Percentiles rank a stretch among this genome's conserved stretches.
Conservation (phyloP, 139 green algal genomes). For the Closterium sp. region DNA sequence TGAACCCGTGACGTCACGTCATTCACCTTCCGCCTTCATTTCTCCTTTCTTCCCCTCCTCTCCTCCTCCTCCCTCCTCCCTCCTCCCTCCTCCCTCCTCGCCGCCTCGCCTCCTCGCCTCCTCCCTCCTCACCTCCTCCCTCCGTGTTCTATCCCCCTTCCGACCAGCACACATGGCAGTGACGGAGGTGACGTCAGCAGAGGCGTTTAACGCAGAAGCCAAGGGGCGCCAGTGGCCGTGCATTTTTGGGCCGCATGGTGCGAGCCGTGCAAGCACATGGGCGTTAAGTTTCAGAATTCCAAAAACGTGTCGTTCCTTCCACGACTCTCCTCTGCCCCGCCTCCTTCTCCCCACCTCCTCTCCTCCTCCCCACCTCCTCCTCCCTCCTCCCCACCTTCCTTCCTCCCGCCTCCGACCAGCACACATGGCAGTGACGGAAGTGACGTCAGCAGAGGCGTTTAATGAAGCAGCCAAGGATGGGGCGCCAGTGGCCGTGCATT, state of each 20-base stretch:
- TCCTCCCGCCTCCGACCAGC: not conserved
- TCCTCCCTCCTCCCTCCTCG: too few species aligned
- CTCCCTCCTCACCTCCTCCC: too few species aligned
- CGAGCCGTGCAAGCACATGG: slow-evolving; percentile 81
- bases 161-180: not conserved
- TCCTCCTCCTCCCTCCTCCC: too few species aligned
- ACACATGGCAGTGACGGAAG: not conserved
- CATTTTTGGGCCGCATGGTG: slow-evolving; percentile 85
- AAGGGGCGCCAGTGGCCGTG: slow-evolving; percentile 49
- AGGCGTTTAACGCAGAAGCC: not conserved
- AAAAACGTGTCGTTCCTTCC: too few species aligned
- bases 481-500: slow-evolving; percentile 63
- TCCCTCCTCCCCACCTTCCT: too few species aligned
- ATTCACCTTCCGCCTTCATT: not conserved
- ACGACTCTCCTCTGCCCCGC: too few species aligned
- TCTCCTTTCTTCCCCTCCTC: not conserved
- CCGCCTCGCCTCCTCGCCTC: too few species aligned
- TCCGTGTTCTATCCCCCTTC: too few species aligned
- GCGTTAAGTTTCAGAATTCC: too few species aligned
- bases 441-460: slow-evolving; percentile 3
- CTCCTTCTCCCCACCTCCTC: too few species aligned
- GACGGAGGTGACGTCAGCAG: slow-evolving; percentile 5
- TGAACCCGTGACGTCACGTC: not conserved
- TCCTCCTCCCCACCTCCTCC: too few species aligned
- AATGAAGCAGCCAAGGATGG: not conserved